Conservation (phyloP, 352 stramenopile species). For the Phytophthora tentaculata region DNA sequence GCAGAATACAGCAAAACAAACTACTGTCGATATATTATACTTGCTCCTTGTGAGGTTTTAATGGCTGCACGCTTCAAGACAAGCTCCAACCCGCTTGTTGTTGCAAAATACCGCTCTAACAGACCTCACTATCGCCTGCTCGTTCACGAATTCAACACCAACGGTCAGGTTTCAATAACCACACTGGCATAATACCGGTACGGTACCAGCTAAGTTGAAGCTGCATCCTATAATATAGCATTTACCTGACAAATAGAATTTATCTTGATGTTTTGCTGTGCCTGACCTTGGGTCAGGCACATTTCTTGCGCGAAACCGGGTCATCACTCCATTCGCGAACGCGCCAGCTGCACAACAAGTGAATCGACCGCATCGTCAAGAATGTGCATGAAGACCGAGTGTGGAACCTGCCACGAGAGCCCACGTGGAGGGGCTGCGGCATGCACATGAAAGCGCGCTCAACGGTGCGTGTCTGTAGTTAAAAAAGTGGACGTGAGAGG, state of each 20-base stretch:
- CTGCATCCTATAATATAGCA: background rate
- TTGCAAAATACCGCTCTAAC: too few relatives aligned
- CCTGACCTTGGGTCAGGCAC: constrained; percentile 14
- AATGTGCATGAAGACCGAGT: constrained; percentile 75
- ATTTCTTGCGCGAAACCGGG: constrained; percentile 7
- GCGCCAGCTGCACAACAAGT: constrained; percentile 10
- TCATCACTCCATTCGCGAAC: constrained; percentile 24
- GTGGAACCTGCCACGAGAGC: constrained; percentile 63
- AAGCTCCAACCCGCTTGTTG: too few relatives aligned
- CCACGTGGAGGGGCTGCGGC: constrained; percentile 68
- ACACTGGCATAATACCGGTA: too few relatives aligned
- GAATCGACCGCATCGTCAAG: constrained; percentile 6
- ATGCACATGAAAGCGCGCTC: constrained; percentile 60
- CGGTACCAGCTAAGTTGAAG: too few relatives aligned
- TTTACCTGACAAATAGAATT: background rate
- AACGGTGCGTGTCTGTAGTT: constrained; percentile 24
- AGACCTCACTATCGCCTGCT: too few relatives aligned
- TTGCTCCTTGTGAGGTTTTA: too few relatives aligned
- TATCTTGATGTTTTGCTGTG: too few relatives aligned
- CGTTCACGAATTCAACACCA: too few relatives aligned
- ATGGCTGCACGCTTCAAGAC: too few relatives aligned
- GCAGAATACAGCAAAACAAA: too few relatives aligned
- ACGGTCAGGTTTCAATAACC: too few relatives aligned
- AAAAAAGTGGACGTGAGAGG: background rate
- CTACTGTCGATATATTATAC: too few relatives aligned